Conservation (phyloP, 2,329 filamentous ascomycete genomes). For the Dendryphion nanum region DNA sequence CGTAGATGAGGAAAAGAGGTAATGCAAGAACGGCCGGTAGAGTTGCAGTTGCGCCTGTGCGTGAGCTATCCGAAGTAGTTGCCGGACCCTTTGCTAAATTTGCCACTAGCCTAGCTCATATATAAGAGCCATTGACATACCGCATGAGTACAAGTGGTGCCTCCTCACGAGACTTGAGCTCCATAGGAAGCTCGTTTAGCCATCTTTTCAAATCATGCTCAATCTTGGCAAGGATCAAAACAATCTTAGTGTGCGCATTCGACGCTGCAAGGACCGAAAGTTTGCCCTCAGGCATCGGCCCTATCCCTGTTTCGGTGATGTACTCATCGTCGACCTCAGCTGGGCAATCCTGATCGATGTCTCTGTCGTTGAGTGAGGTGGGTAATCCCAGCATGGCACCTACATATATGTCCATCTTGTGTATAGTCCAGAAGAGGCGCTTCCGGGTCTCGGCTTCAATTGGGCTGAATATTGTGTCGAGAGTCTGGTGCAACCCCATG, state of each 20-base stretch:
- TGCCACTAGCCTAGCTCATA: neutral
- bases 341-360: constrained; percentile 50
- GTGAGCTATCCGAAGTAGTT: constrained; percentile 75
- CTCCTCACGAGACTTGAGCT: constrained; percentile 76
- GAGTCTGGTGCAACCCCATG: constrained; percentile 52
- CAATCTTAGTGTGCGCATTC: constrained; percentile 60
- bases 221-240: constrained; percentile 59
- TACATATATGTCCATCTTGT: constrained; percentile 53
- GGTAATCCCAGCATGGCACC: constrained; percentile 52
- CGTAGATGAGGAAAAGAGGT: constrained; percentile 63
- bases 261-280: constrained; percentile 58
- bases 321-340: constrained; percentile 51
- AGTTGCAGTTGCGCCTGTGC: constrained; percentile 80
- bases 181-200: constrained; percentile 68
- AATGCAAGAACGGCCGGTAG: constrained; percentile 81
- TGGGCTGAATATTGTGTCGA: constrained; percentile 46
- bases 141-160: constrained; percentile 71
- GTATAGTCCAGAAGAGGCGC: constrained; percentile 51
- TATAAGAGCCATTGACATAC: constrained; percentile 49
- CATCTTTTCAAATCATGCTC: constrained; percentile 63
- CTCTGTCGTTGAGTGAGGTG: constrained; percentile 48
- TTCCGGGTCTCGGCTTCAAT: constrained; percentile 52
- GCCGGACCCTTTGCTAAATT: constrained; percentile 55
- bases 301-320: constrained; percentile 49
- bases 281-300: constrained; percentile 54